Conservation (phyloP, 306 rosid species). For the Ormosia emarginata region DNA sequence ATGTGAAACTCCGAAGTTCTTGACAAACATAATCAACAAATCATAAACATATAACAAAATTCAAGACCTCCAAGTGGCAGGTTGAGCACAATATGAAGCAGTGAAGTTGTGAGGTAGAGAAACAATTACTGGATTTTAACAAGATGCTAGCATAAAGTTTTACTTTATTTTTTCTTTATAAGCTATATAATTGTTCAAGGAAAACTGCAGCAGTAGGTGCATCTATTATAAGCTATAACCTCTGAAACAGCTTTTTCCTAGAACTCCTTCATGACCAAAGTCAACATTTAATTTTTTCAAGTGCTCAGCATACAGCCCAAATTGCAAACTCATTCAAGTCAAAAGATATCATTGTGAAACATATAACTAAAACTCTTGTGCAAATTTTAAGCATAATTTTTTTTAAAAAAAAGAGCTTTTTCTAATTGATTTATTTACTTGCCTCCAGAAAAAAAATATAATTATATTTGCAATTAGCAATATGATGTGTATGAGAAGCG, state of each 20-base stretch:
- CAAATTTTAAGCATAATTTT: neutral
- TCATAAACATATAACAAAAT: neutral
- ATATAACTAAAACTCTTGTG: neutral
- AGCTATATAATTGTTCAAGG: neutral
- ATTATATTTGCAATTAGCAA: conserved; percentile 4
- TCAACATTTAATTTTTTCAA: neutral
- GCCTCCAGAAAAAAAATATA: neutral
- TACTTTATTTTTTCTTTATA: neutral
- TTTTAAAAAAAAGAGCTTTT: neutral
- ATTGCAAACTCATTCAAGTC: neutral
- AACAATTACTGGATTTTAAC: neutral
- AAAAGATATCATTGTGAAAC: neutral
- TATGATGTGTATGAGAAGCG: neutral
- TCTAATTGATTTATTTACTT: neutral
- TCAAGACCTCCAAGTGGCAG: neutral
- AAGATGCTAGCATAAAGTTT: neutral
- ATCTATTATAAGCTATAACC: neutral
- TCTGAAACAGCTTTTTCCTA: neutral
- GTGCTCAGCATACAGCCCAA: neutral
- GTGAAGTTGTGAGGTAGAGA: neutral
- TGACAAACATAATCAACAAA: neutral
- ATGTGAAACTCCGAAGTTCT: neutral
- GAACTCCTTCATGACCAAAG: neutral
- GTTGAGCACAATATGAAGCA: neutral
- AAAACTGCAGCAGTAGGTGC: neutral